A percentile compares a stretch with the other conserved stretches of the same genome.
Evolutionary conservation across 257 asterid species (phyloP).

Genomic region (Thymus mandschuricus): DNA sequence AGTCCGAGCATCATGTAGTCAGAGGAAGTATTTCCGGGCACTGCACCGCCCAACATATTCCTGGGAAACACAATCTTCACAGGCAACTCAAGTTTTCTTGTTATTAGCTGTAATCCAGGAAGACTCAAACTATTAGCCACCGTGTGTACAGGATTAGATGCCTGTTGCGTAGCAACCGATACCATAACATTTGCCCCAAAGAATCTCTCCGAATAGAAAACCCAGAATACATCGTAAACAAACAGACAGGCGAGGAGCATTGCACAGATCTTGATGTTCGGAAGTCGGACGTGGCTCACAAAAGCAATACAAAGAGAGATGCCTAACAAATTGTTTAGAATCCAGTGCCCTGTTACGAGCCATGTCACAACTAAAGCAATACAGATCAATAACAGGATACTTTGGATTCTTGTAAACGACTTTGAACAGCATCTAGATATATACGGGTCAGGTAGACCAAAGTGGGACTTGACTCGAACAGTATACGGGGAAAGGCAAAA

Average conservation of each 20-base stretch:
- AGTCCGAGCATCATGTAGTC: slow-evolving; percentile 96
- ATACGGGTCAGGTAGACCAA: slow-evolving; percentile 76
- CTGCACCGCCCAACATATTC: slow-evolving; percentile 71
- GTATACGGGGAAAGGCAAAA: slow-evolving; percentile 79
- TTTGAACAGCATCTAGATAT: slow-evolving; percentile 84
- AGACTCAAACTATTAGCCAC: slow-evolving; percentile 90
- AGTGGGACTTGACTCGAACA: slow-evolving; percentile 60
- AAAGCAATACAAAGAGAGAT: slow-evolving; percentile 94
- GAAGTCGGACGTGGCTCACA: slow-evolving; percentile 97
- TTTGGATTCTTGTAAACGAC: slow-evolving; percentile 73
- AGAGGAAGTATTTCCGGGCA: slow-evolving; percentile 64
- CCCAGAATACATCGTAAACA: slow-evolving; percentile 95
- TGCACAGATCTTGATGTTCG: slow-evolving; percentile 93
- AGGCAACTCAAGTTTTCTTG: slow-evolving; percentile 89
- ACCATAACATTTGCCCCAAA: slow-evolving; percentile 98
- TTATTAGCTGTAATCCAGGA: slow-evolving; percentile 86
- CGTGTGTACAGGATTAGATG: slow-evolving; percentile 88
- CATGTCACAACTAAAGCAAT: slow-evolving; percentile 60
- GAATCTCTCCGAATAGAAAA: slow-evolving; percentile 88
- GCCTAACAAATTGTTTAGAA: slow-evolving; percentile 87
- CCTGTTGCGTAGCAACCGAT: slow-evolving; percentile 93
- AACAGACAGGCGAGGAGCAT: slow-evolving; percentile 85
- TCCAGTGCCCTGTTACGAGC: slow-evolving; percentile 95
- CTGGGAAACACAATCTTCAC: slow-evolving; percentile 96
- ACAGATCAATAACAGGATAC: slow-evolving; percentile 56